Evolutionary conservation across 345 rosid genomes (phyloP).

Genomic region (Limnanthes douglasii): DNA sequence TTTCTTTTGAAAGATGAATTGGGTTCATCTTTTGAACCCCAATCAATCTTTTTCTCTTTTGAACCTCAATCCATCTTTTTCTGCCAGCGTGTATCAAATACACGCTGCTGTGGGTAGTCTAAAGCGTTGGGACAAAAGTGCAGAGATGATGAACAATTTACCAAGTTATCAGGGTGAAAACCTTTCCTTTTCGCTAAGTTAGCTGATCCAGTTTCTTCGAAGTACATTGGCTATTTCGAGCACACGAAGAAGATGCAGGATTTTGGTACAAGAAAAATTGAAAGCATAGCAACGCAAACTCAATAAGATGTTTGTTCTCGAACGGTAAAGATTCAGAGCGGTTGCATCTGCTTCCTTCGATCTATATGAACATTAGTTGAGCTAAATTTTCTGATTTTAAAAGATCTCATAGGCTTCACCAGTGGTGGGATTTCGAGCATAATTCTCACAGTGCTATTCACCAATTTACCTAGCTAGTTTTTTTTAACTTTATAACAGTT

Average conservation of each 20-base stretch:
- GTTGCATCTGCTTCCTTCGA: conserved; percentile 71
- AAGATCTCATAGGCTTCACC: conserved; percentile 81
- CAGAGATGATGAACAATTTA: no score
- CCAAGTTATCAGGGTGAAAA: no score
- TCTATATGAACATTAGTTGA: conserved; percentile 33
- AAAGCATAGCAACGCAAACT: conserved; percentile 58
- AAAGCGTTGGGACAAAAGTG: no score
- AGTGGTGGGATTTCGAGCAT: conserved; percentile 72
- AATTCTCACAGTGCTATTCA: conserved; percentile 19
- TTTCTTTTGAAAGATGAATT: no score
- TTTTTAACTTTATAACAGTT: no score
- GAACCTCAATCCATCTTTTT: no score
- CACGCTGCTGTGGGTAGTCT: no score
- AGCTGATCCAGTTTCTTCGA: no score
- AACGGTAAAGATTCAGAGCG: conserved; percentile 36
- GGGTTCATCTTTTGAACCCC: no score
- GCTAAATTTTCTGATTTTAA: conserved; percentile 31
- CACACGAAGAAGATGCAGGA: conserved; percentile 80
- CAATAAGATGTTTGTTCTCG: conserved; percentile 54
- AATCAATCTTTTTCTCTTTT: no score
- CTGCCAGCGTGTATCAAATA: no score
- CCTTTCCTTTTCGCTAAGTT: no score
- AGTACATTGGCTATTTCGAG: conserved; percentile 70
- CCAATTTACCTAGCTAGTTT: conserved; percentile 8
- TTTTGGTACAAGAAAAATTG: conserved; percentile 51